Conservation (phyloP, 1,284 basidiomycete species). For the Heterobasidion irregulare region DNA sequence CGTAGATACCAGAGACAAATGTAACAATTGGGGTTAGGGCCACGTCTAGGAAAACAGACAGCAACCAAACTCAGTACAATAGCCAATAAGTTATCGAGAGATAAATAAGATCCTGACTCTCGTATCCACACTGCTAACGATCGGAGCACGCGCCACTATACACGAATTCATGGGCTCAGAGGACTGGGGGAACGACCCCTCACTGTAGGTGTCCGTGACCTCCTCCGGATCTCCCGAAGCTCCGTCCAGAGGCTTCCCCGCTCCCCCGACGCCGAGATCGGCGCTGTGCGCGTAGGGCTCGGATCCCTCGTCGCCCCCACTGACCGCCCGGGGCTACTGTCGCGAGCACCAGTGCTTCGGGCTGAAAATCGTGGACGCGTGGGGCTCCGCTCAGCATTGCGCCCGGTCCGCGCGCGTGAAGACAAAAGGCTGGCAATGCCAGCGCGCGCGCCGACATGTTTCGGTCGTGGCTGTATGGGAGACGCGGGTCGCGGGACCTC, state of each 20-base stretch:
- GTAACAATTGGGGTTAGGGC: too few species aligned
- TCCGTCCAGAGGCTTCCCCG: slow-evolving; percentile 45
- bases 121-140: neutral
- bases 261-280: slow-evolving; percentile 17
- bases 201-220: slow-evolving; percentile 35
- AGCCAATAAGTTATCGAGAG: neutral
- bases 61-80: neutral
- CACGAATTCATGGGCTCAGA: neutral
- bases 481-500: slow-evolving; percentile 10
- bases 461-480: slow-evolving; percentile 18
- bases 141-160: neutral
- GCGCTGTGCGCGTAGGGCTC: slow-evolving; percentile 31
- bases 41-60: neutral
- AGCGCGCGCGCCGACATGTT: slow-evolving; percentile 15
- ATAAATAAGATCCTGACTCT: neutral
- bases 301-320: slow-evolving; percentile 17
- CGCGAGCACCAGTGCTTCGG: slow-evolving; percentile 18
- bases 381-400: slow-evolving; percentile 17
- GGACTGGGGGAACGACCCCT: slow-evolving; percentile 7
- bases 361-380: slow-evolving; percentile 20
- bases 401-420: slow-evolving; percentile 23
- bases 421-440: slow-evolving; percentile 30
- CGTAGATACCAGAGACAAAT: too few species aligned
- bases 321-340: slow-evolving; percentile 23
- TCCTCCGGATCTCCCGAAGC: slow-evolving; percentile 41